Conservation (phyloP, 2,329 filamentous ascomycete genomes). For the Didymosphaeria variabile region DNA sequence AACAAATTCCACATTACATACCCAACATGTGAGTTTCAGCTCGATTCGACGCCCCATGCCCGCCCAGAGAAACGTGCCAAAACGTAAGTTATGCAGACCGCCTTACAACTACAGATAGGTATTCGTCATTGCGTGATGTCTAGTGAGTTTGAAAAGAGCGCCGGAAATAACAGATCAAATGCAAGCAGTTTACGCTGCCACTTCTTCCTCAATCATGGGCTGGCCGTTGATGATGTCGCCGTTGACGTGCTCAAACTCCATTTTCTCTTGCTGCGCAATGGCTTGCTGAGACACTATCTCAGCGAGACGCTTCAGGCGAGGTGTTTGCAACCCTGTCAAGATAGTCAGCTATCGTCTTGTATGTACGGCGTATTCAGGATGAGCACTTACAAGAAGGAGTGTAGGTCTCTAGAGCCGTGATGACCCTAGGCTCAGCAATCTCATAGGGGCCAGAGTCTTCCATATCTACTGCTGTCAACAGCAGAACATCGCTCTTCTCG, state of each 20-base stretch:
- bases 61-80: slow-evolving; percentile 5
- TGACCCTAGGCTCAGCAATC: slow-evolving; percentile 94
- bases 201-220: slow-evolving; percentile 36
- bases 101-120: slow-evolving; percentile 21
- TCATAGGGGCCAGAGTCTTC: slow-evolving; percentile 98
- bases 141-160: slow-evolving; percentile 9
- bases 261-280: slow-evolving; percentile 91
- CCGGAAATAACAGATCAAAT: slow-evolving; percentile 9
- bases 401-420: slow-evolving; percentile 96
- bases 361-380: background rate
- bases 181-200: slow-evolving; percentile 21
- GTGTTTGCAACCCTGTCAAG: slow-evolving; percentile 86
- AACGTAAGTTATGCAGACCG: slow-evolving; percentile 9
- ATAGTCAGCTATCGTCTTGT: slow-evolving; percentile 39
- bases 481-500: slow-evolving; percentile 95
- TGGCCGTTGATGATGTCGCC: slow-evolving; percentile 36
- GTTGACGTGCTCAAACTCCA: slow-evolving; percentile 62
- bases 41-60: slow-evolving; percentile 6
- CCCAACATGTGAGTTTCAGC: slow-evolving; percentile 23
- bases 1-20: slow-evolving; percentile 30
- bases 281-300: slow-evolving; percentile 98
- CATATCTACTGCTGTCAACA: slow-evolving; percentile 96
- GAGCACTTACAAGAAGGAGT: slow-evolving; percentile 87
- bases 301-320: slow-evolving; percentile 91
- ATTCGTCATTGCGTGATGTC: slow-evolving; percentile 18